These are phyloP conservation scores for Russula earlei DNA, from an alignment of 768 basidiomycete species.

Conservation along the genomic window DNA sequence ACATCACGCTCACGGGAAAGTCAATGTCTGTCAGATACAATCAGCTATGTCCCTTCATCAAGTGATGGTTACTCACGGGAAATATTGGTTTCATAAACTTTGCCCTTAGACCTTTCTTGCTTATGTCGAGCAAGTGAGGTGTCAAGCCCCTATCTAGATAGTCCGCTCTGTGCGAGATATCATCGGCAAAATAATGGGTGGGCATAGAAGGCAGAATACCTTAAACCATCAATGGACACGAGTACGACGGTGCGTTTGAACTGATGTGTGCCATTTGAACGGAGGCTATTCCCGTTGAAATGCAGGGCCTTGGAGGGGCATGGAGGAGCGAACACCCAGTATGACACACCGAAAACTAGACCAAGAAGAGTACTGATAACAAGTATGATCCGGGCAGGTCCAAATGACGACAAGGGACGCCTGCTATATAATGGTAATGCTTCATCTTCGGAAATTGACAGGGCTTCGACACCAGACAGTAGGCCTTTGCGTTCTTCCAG, in stretches of 20 bases:
- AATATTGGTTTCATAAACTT: conserved; percentile 85
- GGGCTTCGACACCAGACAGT: conserved; percentile 13
- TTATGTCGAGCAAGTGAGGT: conserved; percentile 72
- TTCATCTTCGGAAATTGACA: background rate
- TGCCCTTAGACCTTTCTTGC: conserved; percentile 75
- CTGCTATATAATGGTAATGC: background rate
- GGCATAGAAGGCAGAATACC: conserved; percentile 28
- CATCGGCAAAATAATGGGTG: background rate
- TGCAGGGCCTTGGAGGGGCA: conserved; percentile 15
- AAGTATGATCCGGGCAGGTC: conserved; percentile 7
- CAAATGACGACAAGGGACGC: conserved; percentile 2
- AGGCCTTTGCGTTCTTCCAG: conserved; percentile 22
- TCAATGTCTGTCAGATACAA: conserved; percentile 50
- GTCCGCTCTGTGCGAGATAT: conserved; percentile 47
- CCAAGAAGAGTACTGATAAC: background rate
- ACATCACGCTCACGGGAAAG: conserved; percentile 65
- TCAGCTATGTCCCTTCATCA: conserved; percentile 3
- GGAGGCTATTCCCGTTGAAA: conserved; percentile 35
- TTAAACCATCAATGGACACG: conserved; percentile 80
- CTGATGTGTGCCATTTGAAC: conserved; percentile 75
- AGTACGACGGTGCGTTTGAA: conserved; percentile 76
- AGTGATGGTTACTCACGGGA: conserved; percentile 44
- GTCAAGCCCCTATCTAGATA: conserved; percentile 82
- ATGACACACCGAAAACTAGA: background rate
- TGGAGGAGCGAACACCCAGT: conserved; percentile 2